phyloP scores from a whole-genome alignment of 176 grass and related monocot species.

The Carex parvula region DNA sequence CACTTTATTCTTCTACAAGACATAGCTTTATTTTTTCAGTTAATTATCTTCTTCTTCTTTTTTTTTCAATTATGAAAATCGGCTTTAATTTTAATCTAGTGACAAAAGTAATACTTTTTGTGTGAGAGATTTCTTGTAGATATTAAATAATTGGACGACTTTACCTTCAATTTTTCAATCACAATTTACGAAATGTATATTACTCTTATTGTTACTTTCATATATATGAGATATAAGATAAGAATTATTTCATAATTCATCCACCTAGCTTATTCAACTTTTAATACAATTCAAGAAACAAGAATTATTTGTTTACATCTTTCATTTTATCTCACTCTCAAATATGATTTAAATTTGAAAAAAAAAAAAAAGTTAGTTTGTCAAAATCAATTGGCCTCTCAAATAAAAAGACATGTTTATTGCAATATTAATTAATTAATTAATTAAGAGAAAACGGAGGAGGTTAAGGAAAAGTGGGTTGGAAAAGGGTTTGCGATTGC shows the following conservation, averaged over 20 bases:
- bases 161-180: not conserved
- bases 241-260: not conserved
- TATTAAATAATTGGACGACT: too few species aligned
- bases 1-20: not conserved
- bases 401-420: not conserved
- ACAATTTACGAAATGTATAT: not conserved
- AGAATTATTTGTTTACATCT: not conserved
- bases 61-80: too few species aligned
- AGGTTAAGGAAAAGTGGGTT: not conserved
- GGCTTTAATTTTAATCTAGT: too few species aligned
- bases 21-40: not conserved
- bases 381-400: not conserved
- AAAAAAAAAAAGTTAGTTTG: not conserved
- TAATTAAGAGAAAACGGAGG: too few species aligned
- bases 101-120: too few species aligned
- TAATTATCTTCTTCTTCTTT: not conserved
- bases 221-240: not conserved
- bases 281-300: not conserved
- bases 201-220: not conserved
- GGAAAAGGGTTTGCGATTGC: not conserved
- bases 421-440: too few species aligned
- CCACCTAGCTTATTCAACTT: not conserved
- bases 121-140: too few species aligned
- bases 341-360: not conserved
- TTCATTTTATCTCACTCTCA: not conserved